These are phyloP conservation scores for Endoconidiophora laricicola DNA, from an alignment of 2,329 filamentous ascomycete genomes.

Conservation along the genomic window DNA sequence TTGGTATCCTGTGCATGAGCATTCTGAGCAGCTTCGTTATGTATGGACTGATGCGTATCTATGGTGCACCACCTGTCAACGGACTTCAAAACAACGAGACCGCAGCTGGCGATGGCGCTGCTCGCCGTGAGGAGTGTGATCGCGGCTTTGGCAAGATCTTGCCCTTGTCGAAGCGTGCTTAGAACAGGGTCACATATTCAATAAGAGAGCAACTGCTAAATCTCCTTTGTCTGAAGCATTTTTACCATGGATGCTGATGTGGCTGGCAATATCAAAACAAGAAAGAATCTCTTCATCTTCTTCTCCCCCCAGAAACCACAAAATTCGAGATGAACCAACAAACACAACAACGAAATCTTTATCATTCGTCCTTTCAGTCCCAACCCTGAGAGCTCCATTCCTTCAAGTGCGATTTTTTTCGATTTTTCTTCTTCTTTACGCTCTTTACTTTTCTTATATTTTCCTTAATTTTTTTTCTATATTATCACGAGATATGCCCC, in stretches of 20 bases:
- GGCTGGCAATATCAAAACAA: neutral
- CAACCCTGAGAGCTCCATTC: neutral
- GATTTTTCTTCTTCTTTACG: constrained; percentile 9
- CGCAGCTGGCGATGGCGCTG: constrained; percentile 36
- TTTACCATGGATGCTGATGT: too few relatives aligned
- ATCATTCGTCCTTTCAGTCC: neutral
- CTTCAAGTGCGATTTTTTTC: neutral
- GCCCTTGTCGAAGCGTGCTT: constrained; percentile 20
- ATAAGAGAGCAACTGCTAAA: too few relatives aligned
- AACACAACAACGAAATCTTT: constrained; percentile 14
- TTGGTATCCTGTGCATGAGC: constrained; percentile 65
- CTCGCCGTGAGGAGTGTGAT: constrained; percentile 38
- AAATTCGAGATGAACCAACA: too few relatives aligned
- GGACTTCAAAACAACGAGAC: constrained; percentile 30
- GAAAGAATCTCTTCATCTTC: neutral
- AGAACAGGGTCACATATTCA: constrained; percentile 2
- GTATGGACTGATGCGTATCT: constrained; percentile 44
- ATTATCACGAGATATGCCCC: constrained; percentile 10
- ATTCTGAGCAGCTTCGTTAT: constrained; percentile 56
- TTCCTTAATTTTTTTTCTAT: neutral
- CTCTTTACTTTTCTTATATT: neutral
- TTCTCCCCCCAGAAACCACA: neutral
- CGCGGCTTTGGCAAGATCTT: constrained; percentile 35
- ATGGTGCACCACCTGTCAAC: constrained; percentile 29
- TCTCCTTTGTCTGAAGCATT: neutral